Base-by-base conservation (phyloP, 805 yeast genomes). In the Candida krabiensis region DNA sequence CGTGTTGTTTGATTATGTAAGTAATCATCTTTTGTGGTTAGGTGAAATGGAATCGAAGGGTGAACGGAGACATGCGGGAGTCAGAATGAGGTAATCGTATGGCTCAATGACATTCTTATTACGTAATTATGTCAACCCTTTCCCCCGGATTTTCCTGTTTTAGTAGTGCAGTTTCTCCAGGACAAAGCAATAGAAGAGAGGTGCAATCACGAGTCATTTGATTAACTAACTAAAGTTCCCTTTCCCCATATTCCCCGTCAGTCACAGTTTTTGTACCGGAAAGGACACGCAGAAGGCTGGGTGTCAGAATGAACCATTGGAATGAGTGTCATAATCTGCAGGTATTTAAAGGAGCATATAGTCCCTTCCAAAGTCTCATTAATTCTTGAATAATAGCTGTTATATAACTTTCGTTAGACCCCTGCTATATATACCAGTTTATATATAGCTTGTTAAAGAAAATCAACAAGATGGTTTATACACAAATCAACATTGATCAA, bases 401-500 rank as follows among this genome's bases (percentile, higher is more conserved):
- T n/a, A n/a, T n/a, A n/a, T n/a, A n/a, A n/a, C n/a, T n/a, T n/a
- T n/a, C n/a, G n/a, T n/a, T n/a, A n/a, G n/a, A n/a, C n/a, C n/a
- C n/a, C n/a, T n/a, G n/a, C n/a, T n/a, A n/a, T n/a, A n/a, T n/a
- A n/a, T n/a, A n/a, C n/a, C n/a, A n/a, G n/a, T n/a, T n/a, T n/a
- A n/a, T n/a, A n/a, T n/a, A n/a, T n/a, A n/a, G n/a, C n/a, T n/a
- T n/a, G n/a, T n/a, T n/a, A n/a, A n/a, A n/a, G n/a, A n/a, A n/a
- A n/a, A n/a, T n/a, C n/a, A n/a, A n/a, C n/a, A 42, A 28, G 23
- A 61, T 61, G 66, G 75, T 76, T 46, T 80, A 77, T 72, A 67
- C 84, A 30, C 64, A 70, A 50, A 77, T 83, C 42, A 72, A 80
- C 59, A 52, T 79, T 29, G 68, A 76, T 51, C 70, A 71, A 48